phyloP scores from a whole-genome alignment of 2,329 filamentous ascomycete genomes.

The Teratosphaeria destructans region DNA sequence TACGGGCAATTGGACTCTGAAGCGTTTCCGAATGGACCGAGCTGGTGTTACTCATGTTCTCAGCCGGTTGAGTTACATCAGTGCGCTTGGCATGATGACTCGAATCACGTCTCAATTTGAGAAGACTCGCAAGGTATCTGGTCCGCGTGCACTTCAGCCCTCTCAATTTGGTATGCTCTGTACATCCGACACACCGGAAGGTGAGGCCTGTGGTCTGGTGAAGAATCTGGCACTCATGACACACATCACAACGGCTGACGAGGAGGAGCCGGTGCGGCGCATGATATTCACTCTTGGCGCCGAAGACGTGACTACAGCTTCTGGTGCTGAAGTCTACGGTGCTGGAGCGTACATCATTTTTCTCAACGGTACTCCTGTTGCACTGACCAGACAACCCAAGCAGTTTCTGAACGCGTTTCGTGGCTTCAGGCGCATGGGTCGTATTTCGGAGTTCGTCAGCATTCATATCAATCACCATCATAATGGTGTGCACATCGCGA shows the following conservation, averaged over 20 bases:
- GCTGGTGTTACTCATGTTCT: conserved; percentile 94
- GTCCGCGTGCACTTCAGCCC: conserved; percentile 87
- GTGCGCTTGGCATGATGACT: conserved; percentile 98
- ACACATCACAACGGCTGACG: conserved; percentile 93
- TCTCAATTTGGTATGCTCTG: conserved; percentile 99
- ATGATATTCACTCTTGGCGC: conserved; percentile 80
- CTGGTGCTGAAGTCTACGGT: conserved; percentile 76
- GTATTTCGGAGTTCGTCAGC: conserved; percentile 91
- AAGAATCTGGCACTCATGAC: conserved; percentile 99
- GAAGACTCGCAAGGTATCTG: conserved; percentile 93
- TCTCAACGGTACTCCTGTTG: conserved; percentile 89
- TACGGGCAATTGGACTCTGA: conserved; percentile 94
- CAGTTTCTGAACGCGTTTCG: conserved; percentile 78
- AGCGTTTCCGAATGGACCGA: conserved; percentile 97
- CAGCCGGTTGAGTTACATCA: conserved; percentile 91
- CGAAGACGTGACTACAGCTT: conserved; percentile 68
- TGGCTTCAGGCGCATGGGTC: conserved; percentile 74
- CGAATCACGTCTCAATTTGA: conserved; percentile 97
- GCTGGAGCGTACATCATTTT: conserved; percentile 82
- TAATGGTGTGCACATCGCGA: conserved; percentile 85
- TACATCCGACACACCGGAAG: conserved; percentile 93
- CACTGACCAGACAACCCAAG: conserved; percentile 76
- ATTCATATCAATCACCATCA: conserved; percentile 94
- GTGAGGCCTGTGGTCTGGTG: conserved; percentile 92
- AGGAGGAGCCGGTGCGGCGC: conserved; percentile 79